Conservation (phyloP, 2,329 filamentous ascomycete genomes). For the Colletotrichum lentis region DNA sequence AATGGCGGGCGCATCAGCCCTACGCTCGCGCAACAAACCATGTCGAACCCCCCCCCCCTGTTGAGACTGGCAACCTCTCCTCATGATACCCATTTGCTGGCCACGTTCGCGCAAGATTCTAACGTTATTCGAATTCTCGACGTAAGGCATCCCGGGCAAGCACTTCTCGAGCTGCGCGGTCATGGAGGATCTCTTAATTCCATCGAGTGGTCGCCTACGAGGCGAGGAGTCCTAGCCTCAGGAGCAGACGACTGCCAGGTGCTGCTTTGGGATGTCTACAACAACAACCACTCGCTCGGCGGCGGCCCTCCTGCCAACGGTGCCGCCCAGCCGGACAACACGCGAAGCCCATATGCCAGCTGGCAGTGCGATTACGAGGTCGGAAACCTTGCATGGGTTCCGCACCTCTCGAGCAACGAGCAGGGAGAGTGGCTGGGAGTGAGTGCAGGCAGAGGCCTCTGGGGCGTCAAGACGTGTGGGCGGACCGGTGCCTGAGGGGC, state of each 20-base stretch:
- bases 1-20: conserved; percentile 74
- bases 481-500: conserved; percentile 27
- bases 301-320: conserved; percentile 57
- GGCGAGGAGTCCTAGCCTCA: conserved; percentile 87
- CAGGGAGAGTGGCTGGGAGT: conserved; percentile 86
- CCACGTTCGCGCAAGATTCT: conserved; percentile 96
- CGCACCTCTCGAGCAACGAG: conserved; percentile 72
- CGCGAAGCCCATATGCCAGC: conserved; percentile 73
- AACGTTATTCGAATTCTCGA: conserved; percentile 93
- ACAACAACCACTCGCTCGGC: conserved; percentile 60
- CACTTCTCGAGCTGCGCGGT: conserved; percentile 89
- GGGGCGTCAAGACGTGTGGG: conserved; percentile 67
- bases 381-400: conserved; percentile 85
- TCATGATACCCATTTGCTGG: conserved; percentile 92
- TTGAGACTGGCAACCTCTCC: conserved; percentile 88
- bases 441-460: conserved; percentile 80
- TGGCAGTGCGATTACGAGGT: conserved; percentile 91
- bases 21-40: conserved; percentile 78
- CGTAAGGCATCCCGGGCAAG: conserved; percentile 94
- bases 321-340: conserved; percentile 61
- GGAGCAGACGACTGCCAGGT: conserved; percentile 93
- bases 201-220: conserved; percentile 92
- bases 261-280: conserved; percentile 91
- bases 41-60: conserved; percentile 78
- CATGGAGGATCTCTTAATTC: conserved; percentile 88